Base-by-base conservation (phyloP, 768 basidiomycete species). In the Agaricus subrufescens region DNA sequence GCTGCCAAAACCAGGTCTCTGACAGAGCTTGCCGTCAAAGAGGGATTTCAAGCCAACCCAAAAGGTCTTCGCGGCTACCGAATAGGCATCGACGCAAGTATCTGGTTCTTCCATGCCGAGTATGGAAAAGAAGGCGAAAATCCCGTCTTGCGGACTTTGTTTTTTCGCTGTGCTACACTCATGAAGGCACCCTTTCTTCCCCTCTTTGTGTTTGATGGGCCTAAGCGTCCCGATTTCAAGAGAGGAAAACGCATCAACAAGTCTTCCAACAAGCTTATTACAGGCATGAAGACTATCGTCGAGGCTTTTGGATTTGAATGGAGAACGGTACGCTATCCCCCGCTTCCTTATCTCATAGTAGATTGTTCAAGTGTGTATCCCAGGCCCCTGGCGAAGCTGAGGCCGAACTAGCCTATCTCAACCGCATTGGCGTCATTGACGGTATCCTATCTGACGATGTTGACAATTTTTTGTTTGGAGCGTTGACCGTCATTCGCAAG, bases 331-430 rank as follows among this genome's bases (percentile, higher is more conserved):
- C 43, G 81, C 14, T 29, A 31, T 51, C 9, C 4, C 37, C 37
- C 7, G 34, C 34, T 31, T 34, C 29, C 19, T 3, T 27, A 6
- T 15, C 40, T 45, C 40, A n/a, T 3, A 9, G 26, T 53, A 34
- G 19, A 26, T 37, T 15, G 67, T 9, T 25, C 23, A 70, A 58
- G 65, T 67, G n/a, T 60, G 65, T 61, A 63, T 26, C 56, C 61
- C 49, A 86, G 86, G 94, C 93, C 14, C 94, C 94, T 5, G 94
- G 92, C 15, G 95, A 97, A 70, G 95, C 95, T 0, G 95, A 98
- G 68, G 94, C 94, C 0, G 94, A 96, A 65, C 76, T 98, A 2
- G 94, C 94, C 0, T 87, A 90, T 59, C 75, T 98, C 52, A 94
- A 93, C 62, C 75, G 80, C 3, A 81, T 86, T 43, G 92, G 92